These are phyloP conservation scores for Avena eriantha DNA, from an alignment of 176 grass and related monocot species.

Conservation along the genomic window DNA sequence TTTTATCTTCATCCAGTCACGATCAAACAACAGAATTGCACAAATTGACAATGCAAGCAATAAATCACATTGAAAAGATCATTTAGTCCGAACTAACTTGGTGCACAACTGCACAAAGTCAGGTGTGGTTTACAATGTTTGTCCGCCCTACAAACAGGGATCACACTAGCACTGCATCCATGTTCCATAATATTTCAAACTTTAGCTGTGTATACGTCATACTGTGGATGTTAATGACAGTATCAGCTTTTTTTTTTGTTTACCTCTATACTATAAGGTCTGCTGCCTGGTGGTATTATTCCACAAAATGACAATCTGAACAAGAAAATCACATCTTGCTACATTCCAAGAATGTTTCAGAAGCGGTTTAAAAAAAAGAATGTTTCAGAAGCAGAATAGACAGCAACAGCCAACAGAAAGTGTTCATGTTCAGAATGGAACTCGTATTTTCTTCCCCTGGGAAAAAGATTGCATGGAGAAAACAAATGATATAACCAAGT, in stretches of 20 bases:
- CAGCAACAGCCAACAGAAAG: too few relatives aligned
- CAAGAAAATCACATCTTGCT: not conserved
- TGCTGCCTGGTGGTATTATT: too few relatives aligned
- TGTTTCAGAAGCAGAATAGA: too few relatives aligned
- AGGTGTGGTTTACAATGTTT: not conserved
- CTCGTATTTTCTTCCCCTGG: not conserved
- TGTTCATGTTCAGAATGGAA: not conserved
- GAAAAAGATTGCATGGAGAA: not conserved
- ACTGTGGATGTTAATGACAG: not conserved
- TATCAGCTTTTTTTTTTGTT: too few relatives aligned
- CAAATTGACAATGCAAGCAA: not conserved
- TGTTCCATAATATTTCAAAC: slow-evolving; percentile 20
- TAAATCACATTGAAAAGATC: not conserved
- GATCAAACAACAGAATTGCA: not conserved
- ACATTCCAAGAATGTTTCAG: not conserved
- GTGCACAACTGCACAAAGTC: not conserved
- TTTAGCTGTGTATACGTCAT: not conserved
- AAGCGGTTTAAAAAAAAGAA: too few relatives aligned
- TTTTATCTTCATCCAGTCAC: not conserved
- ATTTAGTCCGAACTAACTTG: not conserved
- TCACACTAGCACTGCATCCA: not conserved
- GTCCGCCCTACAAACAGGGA: not conserved
- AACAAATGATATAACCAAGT: not conserved
- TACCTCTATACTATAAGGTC: not conserved
- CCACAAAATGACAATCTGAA: not conserved